Base-by-base conservation (phyloP, 208 protist species). In the Acanthamoeba lenticulata region DNA sequence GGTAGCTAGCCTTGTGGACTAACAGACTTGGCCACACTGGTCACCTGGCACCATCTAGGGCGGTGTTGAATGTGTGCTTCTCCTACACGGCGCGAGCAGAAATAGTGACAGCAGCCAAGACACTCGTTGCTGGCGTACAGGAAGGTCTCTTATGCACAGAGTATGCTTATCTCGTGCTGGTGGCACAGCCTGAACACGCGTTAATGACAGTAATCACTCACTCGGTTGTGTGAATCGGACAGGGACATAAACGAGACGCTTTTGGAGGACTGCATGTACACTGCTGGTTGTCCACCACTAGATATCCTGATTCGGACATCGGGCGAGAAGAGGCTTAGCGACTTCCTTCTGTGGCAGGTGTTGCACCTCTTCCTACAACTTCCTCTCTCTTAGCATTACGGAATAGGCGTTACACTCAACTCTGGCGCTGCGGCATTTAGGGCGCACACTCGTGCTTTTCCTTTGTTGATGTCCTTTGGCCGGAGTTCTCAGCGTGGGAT, bases 291-390 rank as follows among this genome's bases (percentile, higher is more conserved):
- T 60, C 83, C 88, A 1, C 74, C 90, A 4, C 94, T 95, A 2
- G 97, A 98, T 72, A 57, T 98, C 6, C n/a, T 98, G n/a, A 93
- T 98, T 32, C 81, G 97, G n/a, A 98, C 97, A 4, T 97, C 95
- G 38, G 97, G 97, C 40, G 97, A 98, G 92, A 96, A 85, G 36
- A 92, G 97, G 7, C 74, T 98, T 5, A 96, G 94, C 83, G 97
- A 98, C 69, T 98, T 97, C 40, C 60, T 98, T 36, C 88, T 98
- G 5, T 98, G 97, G 96, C 97, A 98, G 72, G 72, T 81, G 44
- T 1, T 27, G 29, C 24, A 38, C 67, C 38, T 77, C 27, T 77
- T 21, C 11, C 32, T 36, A 38, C 29, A 38, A 24, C 21, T 72
- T 72, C 11, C 32, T 72, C 21, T 11, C 5, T 72, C 32, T n/a